These are phyloP conservation scores for Microcyclosporella mali DNA, from an alignment of 2,329 filamentous ascomycete species.

Conservation along the genomic window DNA sequence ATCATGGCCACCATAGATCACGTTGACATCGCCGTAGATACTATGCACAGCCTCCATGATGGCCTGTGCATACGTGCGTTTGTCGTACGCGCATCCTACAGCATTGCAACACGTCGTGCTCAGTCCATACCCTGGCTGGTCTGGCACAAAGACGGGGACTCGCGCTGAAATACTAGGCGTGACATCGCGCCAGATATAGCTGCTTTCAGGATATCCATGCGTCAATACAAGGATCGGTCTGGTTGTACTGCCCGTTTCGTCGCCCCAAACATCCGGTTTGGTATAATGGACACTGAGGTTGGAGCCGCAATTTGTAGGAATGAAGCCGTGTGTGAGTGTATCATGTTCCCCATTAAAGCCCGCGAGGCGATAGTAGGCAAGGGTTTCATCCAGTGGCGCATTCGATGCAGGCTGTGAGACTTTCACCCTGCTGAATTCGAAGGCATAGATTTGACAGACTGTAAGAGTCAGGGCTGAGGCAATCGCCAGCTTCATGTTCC, in stretches of 20 bases:
- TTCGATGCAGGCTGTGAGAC: neutral
- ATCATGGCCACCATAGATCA: conserved; percentile 11
- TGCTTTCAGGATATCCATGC: conserved; percentile 6
- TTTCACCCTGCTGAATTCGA: neutral
- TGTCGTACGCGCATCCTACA: neutral
- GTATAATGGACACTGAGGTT: conserved; percentile 5
- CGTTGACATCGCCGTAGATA: conserved; percentile 3
- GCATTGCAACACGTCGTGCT: conserved; percentile 2
- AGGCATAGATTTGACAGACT: no score
- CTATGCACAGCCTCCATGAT: neutral
- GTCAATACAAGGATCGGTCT: conserved; percentile 4
- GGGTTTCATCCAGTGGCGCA: neutral
- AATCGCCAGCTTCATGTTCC: no score
- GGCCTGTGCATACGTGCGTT: neutral
- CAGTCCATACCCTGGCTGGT: conserved; percentile 4
- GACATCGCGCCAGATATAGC: conserved; percentile 6
- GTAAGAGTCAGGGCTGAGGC: no score
- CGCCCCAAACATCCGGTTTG: conserved; percentile 1
- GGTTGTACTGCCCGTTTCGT: neutral
- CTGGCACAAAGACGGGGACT: conserved; percentile 2
- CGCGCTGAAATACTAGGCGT: conserved; percentile 3
- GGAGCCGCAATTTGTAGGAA: conserved; percentile 1
- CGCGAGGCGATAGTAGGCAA: conserved; percentile 1
- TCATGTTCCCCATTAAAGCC: conserved; percentile 1
- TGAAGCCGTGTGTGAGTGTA: conserved; percentile 3